These are phyloP conservation scores for Peronospora belbahrii DNA, from an alignment of 352 stramenopile genomes.

Conservation along the genomic window DNA sequence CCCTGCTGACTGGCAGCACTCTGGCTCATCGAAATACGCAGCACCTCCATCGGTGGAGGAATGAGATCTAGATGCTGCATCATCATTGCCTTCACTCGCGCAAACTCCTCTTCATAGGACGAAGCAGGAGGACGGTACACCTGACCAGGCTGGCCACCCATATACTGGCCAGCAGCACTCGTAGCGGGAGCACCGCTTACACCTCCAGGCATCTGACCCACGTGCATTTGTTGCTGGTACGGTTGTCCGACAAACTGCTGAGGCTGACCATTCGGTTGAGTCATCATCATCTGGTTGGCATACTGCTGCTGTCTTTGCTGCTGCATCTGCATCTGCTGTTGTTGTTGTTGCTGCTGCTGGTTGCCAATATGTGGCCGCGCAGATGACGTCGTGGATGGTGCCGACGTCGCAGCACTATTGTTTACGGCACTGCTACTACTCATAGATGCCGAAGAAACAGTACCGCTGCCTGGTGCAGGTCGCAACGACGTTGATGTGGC, in stretches of 20 bases:
- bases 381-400: slow-evolving; percentile 46
- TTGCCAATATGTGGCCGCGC: slow-evolving; percentile 61
- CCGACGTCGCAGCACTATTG: slow-evolving; percentile 18
- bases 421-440: slow-evolving; percentile 6
- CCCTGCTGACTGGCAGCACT: slow-evolving; percentile 43
- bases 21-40: slow-evolving; percentile 80
- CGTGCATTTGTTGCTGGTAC: slow-evolving; percentile 51
- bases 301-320: slow-evolving; percentile 53
- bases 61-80: slow-evolving; percentile 84
- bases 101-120: slow-evolving; percentile 82
- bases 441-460: slow-evolving; percentile 6
- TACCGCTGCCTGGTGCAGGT: slow-evolving; percentile 2
- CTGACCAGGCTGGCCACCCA: slow-evolving; percentile 42
- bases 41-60: slow-evolving; percentile 77
- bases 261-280: slow-evolving; percentile 34
- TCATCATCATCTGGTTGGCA: slow-evolving; percentile 71
- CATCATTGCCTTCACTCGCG: slow-evolving; percentile 84
- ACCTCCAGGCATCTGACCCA: slow-evolving; percentile 24
- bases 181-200: slow-evolving; percentile 26
- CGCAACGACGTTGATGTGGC: slow-evolving; percentile 4
- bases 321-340: slow-evolving; percentile 32
- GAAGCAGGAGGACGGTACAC: slow-evolving; percentile 52
- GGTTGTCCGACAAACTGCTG: slow-evolving; percentile 35
- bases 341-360: slow-evolving; percentile 33
- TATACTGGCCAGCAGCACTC: slow-evolving; percentile 47